Percentiles rank a stretch among this genome's conserved stretches.
Evolutionary conservation across 306 rosid genomes (phyloP).

Genomic region (apple (Malus domestica)): ASM211411v1 NC_041793.1:1075001-1075500

Average conservation of each 20-base stretch:
- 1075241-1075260: conserved; percentile 47
- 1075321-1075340: conserved; percentile 42
- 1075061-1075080: conserved; percentile 51
- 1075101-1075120: conserved; percentile 74
- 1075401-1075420: conserved; percentile 21
- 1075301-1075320: conserved; percentile 45
- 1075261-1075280: conserved; percentile 48
- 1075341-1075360: conserved; percentile 27
- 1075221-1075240: conserved; percentile 25
- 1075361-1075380: conserved; percentile 59
- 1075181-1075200: conserved; percentile 40
- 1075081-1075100: conserved; percentile 59
- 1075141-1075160: conserved; percentile 55
- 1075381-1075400: conserved; percentile 62
- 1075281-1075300: conserved; percentile 44
- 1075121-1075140: conserved; percentile 48
- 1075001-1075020: not conserved
- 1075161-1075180: conserved; percentile 54
- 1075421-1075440: conserved; percentile 24
- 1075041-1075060: conserved; percentile 49
- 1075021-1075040: conserved; percentile 1
- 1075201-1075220: conserved; percentile 29
- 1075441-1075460: conserved; percentile 46
- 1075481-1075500: conserved; percentile 34
- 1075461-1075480: conserved; percentile 69